Evolutionary conservation across 2,329 filamentous ascomycete species (phyloP).

Genomic region (Knoxdaviesia proteae): DNA sequence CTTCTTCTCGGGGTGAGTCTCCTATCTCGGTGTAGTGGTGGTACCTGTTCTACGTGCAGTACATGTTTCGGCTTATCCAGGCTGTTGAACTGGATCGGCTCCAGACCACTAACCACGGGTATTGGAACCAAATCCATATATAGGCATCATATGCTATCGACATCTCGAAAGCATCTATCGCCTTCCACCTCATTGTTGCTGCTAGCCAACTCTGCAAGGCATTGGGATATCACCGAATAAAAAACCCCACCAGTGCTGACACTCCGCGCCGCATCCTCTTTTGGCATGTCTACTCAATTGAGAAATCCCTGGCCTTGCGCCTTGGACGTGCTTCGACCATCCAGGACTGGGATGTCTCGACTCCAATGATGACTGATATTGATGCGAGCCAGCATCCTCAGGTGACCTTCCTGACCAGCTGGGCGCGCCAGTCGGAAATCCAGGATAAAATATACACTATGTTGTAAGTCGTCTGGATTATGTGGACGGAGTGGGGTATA

Average conservation of each 20-base stretch:
- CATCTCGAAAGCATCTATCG: slow-evolving; percentile 37
- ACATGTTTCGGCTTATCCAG: no score
- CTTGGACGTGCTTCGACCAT: slow-evolving; percentile 37
- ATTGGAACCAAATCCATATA: slow-evolving; percentile 2
- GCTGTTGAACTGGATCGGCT: no score
- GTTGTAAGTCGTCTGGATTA: slow-evolving; percentile 9
- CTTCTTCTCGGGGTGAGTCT: slow-evolving; percentile 32
- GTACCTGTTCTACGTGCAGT: no score
- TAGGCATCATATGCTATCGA: slow-evolving; percentile 42
- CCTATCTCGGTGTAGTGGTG: not conserved
- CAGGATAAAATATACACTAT: slow-evolving; percentile 38
- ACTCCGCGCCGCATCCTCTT: slow-evolving; percentile 16
- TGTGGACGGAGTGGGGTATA: no score
- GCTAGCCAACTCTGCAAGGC: slow-evolving; percentile 40
- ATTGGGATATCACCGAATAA: slow-evolving; percentile 34
- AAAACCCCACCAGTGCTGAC: not conserved
- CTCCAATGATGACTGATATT: slow-evolving; percentile 20
- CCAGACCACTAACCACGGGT: not conserved
- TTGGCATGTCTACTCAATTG: slow-evolving; percentile 32
- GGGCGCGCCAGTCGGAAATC: slow-evolving; percentile 33
- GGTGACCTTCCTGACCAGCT: slow-evolving; percentile 23
- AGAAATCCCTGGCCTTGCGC: slow-evolving; percentile 35
- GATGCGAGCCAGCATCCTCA: slow-evolving; percentile 17
- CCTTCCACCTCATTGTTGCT: slow-evolving; percentile 39
- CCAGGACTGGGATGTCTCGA: slow-evolving; percentile 37